phyloP scores from a whole-genome alignment of 1,139 yeast species.

The Debaryomycetaceae sp. region DNA sequence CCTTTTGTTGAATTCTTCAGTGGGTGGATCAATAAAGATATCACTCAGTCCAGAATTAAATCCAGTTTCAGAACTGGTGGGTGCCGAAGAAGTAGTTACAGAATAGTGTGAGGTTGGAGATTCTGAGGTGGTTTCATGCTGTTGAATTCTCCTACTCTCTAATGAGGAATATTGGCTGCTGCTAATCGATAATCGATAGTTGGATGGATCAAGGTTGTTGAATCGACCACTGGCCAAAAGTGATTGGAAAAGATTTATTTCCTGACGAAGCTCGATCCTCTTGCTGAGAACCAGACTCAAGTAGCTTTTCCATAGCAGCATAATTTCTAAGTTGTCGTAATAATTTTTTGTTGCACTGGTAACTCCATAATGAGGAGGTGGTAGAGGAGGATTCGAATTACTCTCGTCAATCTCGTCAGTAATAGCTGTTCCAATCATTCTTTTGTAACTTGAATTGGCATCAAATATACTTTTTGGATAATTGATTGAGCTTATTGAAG shows the following conservation, averaged over 20 bases:
- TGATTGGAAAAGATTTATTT: conserved; percentile 34
- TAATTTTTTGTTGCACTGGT: not conserved
- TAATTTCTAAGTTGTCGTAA: conserved; percentile 10
- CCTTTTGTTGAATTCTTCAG: conserved; percentile 21
- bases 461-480: conserved; percentile 9
- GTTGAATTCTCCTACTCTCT: not conserved
- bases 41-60: not conserved
- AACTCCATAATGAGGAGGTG: conserved; percentile 20
- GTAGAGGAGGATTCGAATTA: conserved; percentile 22
- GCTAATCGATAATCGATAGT: not conserved
- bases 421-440: not conserved
- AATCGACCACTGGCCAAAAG: conserved; percentile 14
- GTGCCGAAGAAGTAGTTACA: not conserved
- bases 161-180: not conserved
- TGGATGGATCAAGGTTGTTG: not conserved
- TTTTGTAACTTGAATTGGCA: not conserved
- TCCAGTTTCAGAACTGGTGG: not conserved
- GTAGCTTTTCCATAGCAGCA: conserved; percentile 37
- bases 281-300: conserved; percentile 34
- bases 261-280: conserved; percentile 42
- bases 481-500: conserved; percentile 16
- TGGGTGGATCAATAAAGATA: conserved; percentile 16
- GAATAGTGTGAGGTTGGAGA: not conserved
- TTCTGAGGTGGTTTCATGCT: not conserved
- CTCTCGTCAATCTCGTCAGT: not conserved